Base-by-base conservation (phyloP, 345 rosid species). In the Nasturtium officinale region DNA sequence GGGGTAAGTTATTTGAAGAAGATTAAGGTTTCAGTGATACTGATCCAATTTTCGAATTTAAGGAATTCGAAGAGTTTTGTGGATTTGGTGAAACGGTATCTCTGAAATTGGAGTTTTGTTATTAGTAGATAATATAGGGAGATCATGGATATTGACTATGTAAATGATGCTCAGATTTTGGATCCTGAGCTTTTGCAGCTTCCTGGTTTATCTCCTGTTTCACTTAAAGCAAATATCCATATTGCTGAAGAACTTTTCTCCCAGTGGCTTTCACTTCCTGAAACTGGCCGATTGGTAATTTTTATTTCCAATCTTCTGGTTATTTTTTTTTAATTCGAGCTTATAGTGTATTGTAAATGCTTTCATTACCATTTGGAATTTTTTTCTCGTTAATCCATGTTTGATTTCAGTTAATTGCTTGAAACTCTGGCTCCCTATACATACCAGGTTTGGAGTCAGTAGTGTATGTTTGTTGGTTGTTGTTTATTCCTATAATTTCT, bases 231-330 rank as follows among this genome's bases (percentile, higher is more conserved):
- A 7, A 82, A 77, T 48, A 79, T 84, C 69, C 82, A 82, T 52
- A 75, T 86, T 35, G 87, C 86, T 17, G 88, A 90, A 51, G 78
- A 75, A 46, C 77, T 90, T 77, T 90, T 87, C 83, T 84, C 87
- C 28, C 90, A 81, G 79, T 93, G 98, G 97, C 94, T 90, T 75
- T 89, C 98, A 11, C 88, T 87, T 4, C 92, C 94, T 3, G 89
- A 86, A 15, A 85, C 94, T 54, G 57, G 32, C 33, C 84, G 79
- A 21, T 79, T 83, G 97, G 97, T 90, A 89, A 9, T 48, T 30
- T 30, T 75, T 2, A 35, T 54, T 46, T 37, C 7, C 55, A 37
- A 16, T 8, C 30, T 29, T 64, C 58, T 61, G 9, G 1, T 42
- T 64, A 29, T 63, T 70, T 26, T 7, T 45, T 2, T 45, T 3